Percentiles rank a stretch among this genome's conserved stretches.
Conservation (phyloP, 768 basidiomycete species). For the Coprinopsis cinerea region DNA sequence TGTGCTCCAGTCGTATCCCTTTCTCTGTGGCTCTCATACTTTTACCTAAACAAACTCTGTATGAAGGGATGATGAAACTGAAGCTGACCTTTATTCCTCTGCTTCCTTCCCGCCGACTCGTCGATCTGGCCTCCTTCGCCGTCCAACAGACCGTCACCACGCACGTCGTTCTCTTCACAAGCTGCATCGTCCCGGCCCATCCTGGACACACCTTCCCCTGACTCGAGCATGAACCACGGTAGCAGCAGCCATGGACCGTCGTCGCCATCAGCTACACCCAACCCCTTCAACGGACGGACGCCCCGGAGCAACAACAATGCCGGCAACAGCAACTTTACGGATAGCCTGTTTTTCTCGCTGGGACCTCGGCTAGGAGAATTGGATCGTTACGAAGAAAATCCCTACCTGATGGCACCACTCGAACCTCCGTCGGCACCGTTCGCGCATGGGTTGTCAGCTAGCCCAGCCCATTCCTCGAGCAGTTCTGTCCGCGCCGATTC, state of each 20-base stretch:
- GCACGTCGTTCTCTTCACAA: background rate
- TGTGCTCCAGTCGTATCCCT: background rate
- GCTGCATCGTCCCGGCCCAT: background rate
- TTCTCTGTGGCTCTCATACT: background rate
- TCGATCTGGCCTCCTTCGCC: background rate
- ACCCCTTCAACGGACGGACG: background rate
- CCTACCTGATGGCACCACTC: background rate
- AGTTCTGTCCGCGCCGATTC: background rate
- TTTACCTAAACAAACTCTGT: background rate
- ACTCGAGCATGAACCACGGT: background rate
- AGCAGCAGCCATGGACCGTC: background rate
- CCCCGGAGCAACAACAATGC: background rate
- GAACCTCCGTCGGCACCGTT: constrained; percentile 1
- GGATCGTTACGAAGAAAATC: background rate
- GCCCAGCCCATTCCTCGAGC: background rate
- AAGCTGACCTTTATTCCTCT: background rate
- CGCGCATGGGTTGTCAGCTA: background rate
- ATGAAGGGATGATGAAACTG: background rate
- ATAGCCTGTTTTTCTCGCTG: background rate
- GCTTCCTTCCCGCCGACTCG: background rate
- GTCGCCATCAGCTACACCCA: background rate
- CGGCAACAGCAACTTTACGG: too few species aligned
- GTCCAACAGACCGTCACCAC: background rate
- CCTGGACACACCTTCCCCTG: background rate
- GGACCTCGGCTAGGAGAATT: background rate